phyloP scores from a whole-genome alignment of 768 basidiomycete species.

The Pleurotus sapidus region DNA sequence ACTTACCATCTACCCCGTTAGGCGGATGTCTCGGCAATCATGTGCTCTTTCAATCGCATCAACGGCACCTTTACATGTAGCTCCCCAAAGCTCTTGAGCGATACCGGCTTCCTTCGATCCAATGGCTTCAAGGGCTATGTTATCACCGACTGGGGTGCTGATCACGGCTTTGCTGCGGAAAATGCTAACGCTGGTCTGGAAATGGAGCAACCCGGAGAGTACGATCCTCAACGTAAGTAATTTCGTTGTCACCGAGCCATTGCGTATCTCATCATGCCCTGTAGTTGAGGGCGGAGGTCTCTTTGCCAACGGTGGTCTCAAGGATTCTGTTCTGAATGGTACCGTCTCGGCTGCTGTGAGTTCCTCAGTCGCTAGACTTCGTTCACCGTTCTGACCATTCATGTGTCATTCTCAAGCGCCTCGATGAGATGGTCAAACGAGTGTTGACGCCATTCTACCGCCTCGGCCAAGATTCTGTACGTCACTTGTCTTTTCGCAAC shows the following conservation, averaged over 20 bases:
- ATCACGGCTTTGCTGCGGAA: constrained; percentile 15
- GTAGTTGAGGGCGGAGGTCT: constrained; percentile 2
- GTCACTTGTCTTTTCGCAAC: constrained; percentile 43
- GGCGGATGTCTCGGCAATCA: constrained; percentile 32
- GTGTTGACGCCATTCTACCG: constrained; percentile 73
- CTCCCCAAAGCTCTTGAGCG: constrained; percentile 29
- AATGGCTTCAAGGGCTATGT: constrained; percentile 17
- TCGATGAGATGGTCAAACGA: constrained; percentile 49
- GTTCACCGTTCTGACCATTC: background rate
- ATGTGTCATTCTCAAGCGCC: background rate
- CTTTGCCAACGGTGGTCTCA: constrained; percentile 1
- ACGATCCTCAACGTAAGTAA: background rate
- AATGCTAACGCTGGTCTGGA: constrained; percentile 21
- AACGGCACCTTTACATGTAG: constrained; percentile 45
- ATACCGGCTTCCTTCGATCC: constrained; percentile 10
- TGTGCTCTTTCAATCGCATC: constrained; percentile 29
- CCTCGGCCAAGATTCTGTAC: constrained; percentile 59
- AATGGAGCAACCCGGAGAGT: constrained; percentile 18
- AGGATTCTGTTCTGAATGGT: background rate
- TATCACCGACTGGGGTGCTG: constrained; percentile 18
- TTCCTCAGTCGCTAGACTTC: background rate
- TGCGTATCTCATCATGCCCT: too few relatives aligned
- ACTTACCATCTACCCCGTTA: background rate
- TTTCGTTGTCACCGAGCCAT: too few relatives aligned
- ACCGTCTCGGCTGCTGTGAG: background rate